phyloP scores from a whole-genome alignment of 768 basidiomycete species.

The Termitomyces sp. region DNA sequence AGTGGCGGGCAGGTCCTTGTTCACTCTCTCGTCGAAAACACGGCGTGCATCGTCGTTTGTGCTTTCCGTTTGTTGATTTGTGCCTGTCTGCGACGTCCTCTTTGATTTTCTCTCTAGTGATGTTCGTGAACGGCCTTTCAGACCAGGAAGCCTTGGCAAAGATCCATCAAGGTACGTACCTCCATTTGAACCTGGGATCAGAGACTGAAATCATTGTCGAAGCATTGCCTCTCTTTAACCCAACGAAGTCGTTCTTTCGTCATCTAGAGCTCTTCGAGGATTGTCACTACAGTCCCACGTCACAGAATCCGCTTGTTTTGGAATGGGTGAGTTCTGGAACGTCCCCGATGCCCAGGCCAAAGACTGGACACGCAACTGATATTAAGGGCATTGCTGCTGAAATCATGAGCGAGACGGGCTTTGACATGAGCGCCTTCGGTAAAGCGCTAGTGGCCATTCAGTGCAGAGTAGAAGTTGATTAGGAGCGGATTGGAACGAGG shows the following conservation, averaged over 20 bases:
- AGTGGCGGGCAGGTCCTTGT: constrained; percentile 45
- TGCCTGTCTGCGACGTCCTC: neutral
- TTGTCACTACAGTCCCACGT: constrained; percentile 33
- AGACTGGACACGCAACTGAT: neutral
- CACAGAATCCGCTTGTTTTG: constrained; percentile 32
- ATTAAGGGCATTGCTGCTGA: constrained; percentile 8
- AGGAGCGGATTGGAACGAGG: neutral
- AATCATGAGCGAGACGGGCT: constrained; percentile 13
- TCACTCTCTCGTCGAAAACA: constrained; percentile 47
- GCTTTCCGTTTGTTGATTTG: constrained; percentile 27
- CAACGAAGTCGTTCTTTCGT: constrained; percentile 38
- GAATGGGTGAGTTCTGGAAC: constrained; percentile 26
- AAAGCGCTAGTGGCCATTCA: constrained; percentile 11
- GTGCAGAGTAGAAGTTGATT: neutral
- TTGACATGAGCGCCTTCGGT: constrained; percentile 13
- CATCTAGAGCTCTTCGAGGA: constrained; percentile 43
- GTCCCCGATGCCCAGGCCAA: neutral
- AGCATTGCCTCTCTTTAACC: constrained; percentile 53
- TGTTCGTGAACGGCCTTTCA: constrained; percentile 33
- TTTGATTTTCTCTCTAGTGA: constrained; percentile 29
- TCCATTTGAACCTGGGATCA: neutral
- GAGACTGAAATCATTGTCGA: neutral
- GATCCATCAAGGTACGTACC: constrained; percentile 37
- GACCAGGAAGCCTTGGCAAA: constrained; percentile 32
- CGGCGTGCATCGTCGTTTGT: constrained; percentile 47